phyloP scores from a whole-genome alignment of 2,329 filamentous ascomycete genomes.

The Trichoderma hamatum region DNA sequence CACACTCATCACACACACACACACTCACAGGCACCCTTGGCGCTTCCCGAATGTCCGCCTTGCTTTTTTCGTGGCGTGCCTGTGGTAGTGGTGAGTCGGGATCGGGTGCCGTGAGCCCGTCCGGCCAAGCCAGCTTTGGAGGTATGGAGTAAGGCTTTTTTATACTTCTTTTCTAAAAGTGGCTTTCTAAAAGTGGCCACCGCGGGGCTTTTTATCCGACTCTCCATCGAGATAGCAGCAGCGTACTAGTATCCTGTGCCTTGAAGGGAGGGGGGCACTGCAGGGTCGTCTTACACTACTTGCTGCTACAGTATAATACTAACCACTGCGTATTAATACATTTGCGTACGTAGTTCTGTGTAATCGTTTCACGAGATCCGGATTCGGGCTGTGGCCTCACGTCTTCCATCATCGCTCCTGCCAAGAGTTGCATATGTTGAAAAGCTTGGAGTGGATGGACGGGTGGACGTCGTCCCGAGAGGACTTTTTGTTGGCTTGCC shows the following conservation, averaged over 20 bases:
- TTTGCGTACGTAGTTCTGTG: background rate
- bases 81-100: background rate
- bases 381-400: background rate
- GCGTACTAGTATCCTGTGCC: background rate
- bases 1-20: background rate
- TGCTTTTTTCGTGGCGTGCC: background rate
- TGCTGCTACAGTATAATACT: too few relatives aligned
- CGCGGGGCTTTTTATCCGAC: background rate
- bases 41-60: background rate
- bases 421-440: background rate
- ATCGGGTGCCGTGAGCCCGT: background rate
- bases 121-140: background rate
- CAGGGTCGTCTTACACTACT: background rate
- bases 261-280: background rate
- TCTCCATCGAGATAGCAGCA: background rate
- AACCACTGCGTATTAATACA: background rate
- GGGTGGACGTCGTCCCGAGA: conserved; percentile 8
- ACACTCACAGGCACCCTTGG: background rate
- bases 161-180: background rate
- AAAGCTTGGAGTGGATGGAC: background rate
- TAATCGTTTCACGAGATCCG: background rate
- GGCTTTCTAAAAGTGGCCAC: background rate
- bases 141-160: background rate
- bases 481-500: conserved; percentile 18
- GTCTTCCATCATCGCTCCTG: background rate